A percentile compares a stretch with the other conserved stretches of the same genome.
Conservation (phyloP, 2,329 filamentous ascomycete species). For the Nakataea oryzae region DNA sequence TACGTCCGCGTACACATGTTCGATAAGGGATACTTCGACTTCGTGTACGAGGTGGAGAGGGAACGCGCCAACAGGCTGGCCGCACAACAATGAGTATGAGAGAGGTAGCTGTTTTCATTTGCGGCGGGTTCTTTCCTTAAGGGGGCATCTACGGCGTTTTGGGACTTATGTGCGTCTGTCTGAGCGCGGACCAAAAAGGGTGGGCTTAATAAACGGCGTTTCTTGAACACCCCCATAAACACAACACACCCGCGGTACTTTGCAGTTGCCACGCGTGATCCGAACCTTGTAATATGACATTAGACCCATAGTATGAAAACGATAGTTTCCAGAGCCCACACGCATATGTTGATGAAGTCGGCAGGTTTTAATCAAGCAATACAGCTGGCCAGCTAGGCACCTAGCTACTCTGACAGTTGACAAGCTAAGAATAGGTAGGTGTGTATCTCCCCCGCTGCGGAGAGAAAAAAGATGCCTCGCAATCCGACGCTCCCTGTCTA, state of each 20-base stretch:
- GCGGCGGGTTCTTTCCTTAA: neutral
- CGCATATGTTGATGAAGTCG: neutral
- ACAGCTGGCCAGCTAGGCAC: neutral
- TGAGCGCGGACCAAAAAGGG: neutral
- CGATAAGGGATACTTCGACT: conserved; percentile 97
- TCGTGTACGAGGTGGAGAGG: conserved; percentile 96
- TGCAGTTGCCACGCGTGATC: neutral
- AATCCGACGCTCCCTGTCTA: neutral
- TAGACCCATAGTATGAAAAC: neutral
- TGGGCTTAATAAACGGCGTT: neutral
- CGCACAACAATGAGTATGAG: neutral
- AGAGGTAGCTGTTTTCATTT: neutral
- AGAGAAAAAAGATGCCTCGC: neutral
- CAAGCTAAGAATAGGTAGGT: neutral
- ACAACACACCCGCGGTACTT: neutral
- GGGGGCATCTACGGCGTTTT: neutral
- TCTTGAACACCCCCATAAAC: neutral
- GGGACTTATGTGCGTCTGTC: neutral
- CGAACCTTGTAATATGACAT: neutral
- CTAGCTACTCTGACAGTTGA: neutral
- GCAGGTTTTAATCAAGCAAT: neutral
- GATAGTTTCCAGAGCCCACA: neutral
- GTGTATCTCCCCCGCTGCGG: neutral
- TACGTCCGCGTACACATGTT: conserved; percentile 98
- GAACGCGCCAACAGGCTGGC: conserved; percentile 47